Conservation (phyloP, 768 basidiomycete species). For the Amylocystis lapponica region DNA sequence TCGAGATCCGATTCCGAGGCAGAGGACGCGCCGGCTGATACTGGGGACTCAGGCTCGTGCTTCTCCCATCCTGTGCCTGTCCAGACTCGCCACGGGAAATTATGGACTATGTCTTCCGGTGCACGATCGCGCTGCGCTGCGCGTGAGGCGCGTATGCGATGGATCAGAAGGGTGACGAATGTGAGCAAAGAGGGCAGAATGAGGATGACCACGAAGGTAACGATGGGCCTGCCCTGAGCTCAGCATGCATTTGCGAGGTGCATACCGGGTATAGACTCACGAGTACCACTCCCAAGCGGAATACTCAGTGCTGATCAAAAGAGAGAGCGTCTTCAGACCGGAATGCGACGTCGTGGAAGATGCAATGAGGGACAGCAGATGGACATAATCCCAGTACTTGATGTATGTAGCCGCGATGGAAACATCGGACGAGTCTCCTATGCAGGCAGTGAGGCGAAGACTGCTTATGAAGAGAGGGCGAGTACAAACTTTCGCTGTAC, state of each 20-base stretch:
- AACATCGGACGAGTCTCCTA: conserved; percentile 84
- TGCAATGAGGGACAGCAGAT: conserved; percentile 62
- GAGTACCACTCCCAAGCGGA: conserved; percentile 93
- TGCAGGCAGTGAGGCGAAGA: conserved; percentile 7
- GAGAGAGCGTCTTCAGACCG: conserved; percentile 66
- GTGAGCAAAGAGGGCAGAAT: conserved; percentile 88
- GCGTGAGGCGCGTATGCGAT: conserved; percentile 78
- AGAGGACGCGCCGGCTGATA: conserved; percentile 9
- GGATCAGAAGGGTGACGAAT: conserved; percentile 82
- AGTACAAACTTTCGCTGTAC: conserved; percentile 76
- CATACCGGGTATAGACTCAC: conserved; percentile 40
- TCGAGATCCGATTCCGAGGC: conserved; percentile 14
- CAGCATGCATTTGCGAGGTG: not conserved
- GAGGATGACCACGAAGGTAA: conserved; percentile 83
- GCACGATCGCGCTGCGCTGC: conserved; percentile 82
- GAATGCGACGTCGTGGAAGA: conserved; percentile 76
- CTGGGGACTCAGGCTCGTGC: conserved; percentile 34
- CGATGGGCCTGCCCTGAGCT: conserved; percentile 53
- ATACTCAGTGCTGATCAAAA: conserved; percentile 73
- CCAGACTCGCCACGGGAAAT: conserved; percentile 81
- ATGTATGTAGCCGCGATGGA: conserved; percentile 85
- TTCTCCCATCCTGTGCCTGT: conserved; percentile 79
- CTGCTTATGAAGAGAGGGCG: conserved; percentile 1
- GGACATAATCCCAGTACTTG: conserved; percentile 72
- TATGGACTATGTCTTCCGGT: conserved; percentile 72